Conservation (phyloP, 108 stramenopile genomes). For the Pseudonitzschia pungens region DNA sequence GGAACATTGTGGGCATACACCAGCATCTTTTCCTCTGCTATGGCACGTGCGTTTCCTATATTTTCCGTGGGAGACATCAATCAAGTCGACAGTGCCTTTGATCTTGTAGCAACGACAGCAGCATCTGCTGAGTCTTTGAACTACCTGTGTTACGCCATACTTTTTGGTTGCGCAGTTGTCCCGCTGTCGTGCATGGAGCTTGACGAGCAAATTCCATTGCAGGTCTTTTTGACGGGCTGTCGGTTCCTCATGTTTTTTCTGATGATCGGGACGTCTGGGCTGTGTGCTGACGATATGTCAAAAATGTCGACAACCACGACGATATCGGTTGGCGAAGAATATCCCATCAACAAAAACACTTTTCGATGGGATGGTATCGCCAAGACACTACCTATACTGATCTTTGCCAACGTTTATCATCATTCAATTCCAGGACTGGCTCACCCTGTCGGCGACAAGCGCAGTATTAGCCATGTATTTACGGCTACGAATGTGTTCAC, state of each 20-base stretch:
- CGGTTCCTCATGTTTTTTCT: constrained; percentile 30
- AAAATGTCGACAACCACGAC: neutral
- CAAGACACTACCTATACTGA: constrained; percentile 43
- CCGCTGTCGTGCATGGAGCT: constrained; percentile 51
- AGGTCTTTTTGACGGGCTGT: constrained; percentile 40
- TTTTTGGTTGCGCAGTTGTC: constrained; percentile 45
- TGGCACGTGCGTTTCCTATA: constrained; percentile 26
- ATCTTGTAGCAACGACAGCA: too few relatives aligned
- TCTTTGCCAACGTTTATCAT: constrained; percentile 49
- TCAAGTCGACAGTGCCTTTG: constrained; percentile 2
- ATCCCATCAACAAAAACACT: neutral
- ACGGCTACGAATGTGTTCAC: constrained; percentile 25
- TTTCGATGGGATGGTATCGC: constrained; percentile 29
- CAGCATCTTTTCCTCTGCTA: constrained; percentile 45
- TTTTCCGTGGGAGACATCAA: neutral
- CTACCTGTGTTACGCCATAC: constrained; percentile 30
- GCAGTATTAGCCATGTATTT: constrained; percentile 28
- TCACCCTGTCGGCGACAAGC: constrained; percentile 41
- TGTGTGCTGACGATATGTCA: constrained; percentile 11
- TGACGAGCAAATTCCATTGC: constrained; percentile 47
- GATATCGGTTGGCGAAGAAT: neutral
- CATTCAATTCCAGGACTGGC: constrained; percentile 47
- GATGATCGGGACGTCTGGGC: constrained; percentile 20
- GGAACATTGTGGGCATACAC: constrained; percentile 52
- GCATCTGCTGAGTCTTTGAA: constrained; percentile 11